Evolutionary conservation across 768 basidiomycete species (phyloP).

Genomic region (Megacollybia marginata): DNA sequence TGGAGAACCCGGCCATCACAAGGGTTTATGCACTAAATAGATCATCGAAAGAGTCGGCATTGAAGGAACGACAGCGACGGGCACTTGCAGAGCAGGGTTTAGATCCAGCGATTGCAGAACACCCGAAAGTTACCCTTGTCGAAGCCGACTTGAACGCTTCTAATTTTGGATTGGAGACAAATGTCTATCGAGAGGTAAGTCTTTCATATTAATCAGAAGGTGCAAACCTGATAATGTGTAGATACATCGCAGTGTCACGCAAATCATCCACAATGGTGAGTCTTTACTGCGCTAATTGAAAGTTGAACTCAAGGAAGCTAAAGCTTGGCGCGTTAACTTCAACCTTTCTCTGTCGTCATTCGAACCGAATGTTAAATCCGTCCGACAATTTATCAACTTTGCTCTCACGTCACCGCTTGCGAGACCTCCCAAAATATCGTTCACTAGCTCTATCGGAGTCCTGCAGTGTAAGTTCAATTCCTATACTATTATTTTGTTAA

Average conservation of each 20-base stretch:
- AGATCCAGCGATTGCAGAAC: conserved; percentile 22
- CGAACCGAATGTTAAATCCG: conserved; percentile 39
- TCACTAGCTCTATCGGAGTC: conserved; percentile 16
- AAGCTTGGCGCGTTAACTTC: conserved; percentile 25
- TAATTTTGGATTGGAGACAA: conserved; percentile 20
- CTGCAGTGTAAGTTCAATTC: conserved; percentile 11
- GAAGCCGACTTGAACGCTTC: conserved; percentile 22
- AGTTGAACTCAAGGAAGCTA: background rate
- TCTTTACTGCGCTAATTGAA: background rate
- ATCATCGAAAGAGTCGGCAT: background rate
- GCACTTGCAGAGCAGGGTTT: conserved; percentile 25
- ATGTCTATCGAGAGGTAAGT: conserved; percentile 1
- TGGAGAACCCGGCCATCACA: background rate
- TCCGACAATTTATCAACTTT: conserved; percentile 38
- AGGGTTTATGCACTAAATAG: conserved; percentile 11
- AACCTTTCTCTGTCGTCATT: conserved; percentile 43
- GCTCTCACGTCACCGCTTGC: conserved; percentile 11
- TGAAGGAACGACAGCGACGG: conserved; percentile 16
- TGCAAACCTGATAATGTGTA: conserved; percentile 1
- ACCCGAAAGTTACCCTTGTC: conserved; percentile 24
- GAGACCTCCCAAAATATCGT: background rate
- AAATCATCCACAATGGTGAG: conserved; percentile 30
- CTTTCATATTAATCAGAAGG: too few species aligned
- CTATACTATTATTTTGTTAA: background rate
- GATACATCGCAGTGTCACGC: conserved; percentile 22